Evolutionary conservation across 345 rosid genomes (phyloP), one percentile per base, ranked within the genome.

Genomic region (Stellera chamaejasme): DNA sequence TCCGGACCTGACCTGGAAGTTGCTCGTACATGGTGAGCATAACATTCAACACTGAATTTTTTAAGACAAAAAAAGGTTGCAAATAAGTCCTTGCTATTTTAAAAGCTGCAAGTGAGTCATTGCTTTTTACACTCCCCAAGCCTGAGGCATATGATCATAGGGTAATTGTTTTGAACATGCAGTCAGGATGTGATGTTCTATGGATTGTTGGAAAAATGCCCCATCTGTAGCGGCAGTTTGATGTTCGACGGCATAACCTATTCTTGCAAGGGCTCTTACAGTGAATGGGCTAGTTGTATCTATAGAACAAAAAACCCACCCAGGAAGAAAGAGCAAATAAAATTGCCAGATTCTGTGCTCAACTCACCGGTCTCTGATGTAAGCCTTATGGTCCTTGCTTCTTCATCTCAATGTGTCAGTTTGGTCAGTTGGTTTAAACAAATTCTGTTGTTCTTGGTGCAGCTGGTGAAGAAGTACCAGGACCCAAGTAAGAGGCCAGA

Each of bases 241-340:
- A 79, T 78, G 27, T 84, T 77, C n/a, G 82, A 81, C 14, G 80
- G 84, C 0, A 76, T 55, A 52, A 57, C 80, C 41, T 84, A 79
- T 43, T 25, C 55, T 2, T 90, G 96, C 68, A 79, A 77, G 50
- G 90, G 90, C 46, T 74, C 75, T 46, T 77, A 79, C 28, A 87
- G 93, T 55, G 93, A 87, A 54, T 90, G 97, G 96, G 80, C 88
- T 14, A 79, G 82, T 66, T 84, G 97, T 73, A 83, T 79, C 52
- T 82, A 67, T 58, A 79, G 63, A 64, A 68, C 85, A 44, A 78
- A 73, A 55, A 50, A 49, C 45, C 89, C 96, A 2, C 82, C 91
- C 10, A 79, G 91, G 48, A 81, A 60, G 53, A 77, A 78, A 19
- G 83, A 79, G 48, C 59, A 79, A 5, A 27, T 71, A 50, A 75